phyloP scores from a whole-genome alignment of 176 grass and related monocot species.

The Musa troglodytarum region DNA sequence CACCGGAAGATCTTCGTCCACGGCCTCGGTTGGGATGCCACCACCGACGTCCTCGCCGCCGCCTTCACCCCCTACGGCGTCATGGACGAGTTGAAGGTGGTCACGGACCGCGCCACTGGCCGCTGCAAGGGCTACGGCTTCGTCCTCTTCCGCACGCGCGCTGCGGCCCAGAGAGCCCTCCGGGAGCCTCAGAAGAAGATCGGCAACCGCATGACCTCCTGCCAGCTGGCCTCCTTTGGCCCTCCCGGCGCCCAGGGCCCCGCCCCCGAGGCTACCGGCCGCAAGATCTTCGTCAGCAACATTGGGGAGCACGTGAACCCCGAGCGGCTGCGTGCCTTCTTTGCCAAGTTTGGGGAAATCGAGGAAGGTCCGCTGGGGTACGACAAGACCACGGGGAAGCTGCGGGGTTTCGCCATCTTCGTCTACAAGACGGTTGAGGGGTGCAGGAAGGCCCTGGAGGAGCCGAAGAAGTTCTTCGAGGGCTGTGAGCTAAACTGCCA shows the following conservation, averaged over 20 bases:
- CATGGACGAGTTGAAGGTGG: slow-evolving; percentile 44
- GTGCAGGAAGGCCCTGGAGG: slow-evolving; percentile 40
- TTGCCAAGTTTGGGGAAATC: slow-evolving; percentile 37
- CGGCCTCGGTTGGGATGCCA: slow-evolving; percentile 38
- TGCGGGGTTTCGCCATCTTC: slow-evolving; percentile 45
- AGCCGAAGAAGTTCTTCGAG: slow-evolving; percentile 43
- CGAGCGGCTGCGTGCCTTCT: slow-evolving; percentile 13
- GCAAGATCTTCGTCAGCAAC: slow-evolving; percentile 36
- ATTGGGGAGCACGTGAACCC: slow-evolving; percentile 18
- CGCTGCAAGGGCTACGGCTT: slow-evolving; percentile 57
- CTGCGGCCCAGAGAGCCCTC: slow-evolving; percentile 32
- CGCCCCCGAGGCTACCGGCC: slow-evolving; percentile 1
- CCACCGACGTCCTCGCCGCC: slow-evolving; percentile 30
- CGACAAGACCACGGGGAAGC: slow-evolving; percentile 27
- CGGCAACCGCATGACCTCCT: slow-evolving; percentile 28
- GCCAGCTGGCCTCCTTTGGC: slow-evolving; percentile 44
- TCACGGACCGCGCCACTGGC: slow-evolving; percentile 34
- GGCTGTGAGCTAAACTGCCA: slow-evolving; percentile 47
- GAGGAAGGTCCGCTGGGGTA: slow-evolving; percentile 32
- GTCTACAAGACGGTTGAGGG: slow-evolving; percentile 39
- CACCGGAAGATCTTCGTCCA: slow-evolving; percentile 62
- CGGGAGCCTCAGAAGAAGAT: slow-evolving; percentile 40
- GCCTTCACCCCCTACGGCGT: slow-evolving; percentile 39
- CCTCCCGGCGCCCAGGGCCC: slow-evolving; percentile 7
- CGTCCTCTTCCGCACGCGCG: slow-evolving; percentile 37